Percentiles rank a stretch among this genome's conserved stretches.
These are phyloP conservation scores for Hyphopichia pseudoburtonii DNA, from an alignment of 1,139 yeast genomes.

Conservation along the genomic window DNA sequence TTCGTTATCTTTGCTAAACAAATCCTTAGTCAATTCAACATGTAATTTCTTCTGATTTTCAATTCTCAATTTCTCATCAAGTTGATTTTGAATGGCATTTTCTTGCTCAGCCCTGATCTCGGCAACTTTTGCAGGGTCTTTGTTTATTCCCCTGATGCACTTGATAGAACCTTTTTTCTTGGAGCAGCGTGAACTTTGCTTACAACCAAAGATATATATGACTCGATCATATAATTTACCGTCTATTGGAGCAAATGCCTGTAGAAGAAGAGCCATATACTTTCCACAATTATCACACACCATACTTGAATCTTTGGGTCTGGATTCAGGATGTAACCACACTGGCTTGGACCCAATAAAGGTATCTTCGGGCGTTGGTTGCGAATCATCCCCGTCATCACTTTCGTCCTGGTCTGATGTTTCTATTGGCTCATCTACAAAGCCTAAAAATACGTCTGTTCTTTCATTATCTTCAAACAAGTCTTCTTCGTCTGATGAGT, in stretches of 20 bases:
- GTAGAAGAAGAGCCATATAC: constrained; percentile 67
- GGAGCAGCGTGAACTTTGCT: constrained; percentile 55
- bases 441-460: constrained; percentile 55
- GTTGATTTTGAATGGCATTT: constrained; percentile 30
- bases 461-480: constrained; percentile 18
- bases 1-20: constrained; percentile 23
- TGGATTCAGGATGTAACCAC: constrained; percentile 53
- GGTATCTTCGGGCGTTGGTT: constrained; percentile 66
- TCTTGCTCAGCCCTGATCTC: constrained; percentile 38
- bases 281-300: constrained; percentile 65
- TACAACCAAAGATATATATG: constrained; percentile 77
- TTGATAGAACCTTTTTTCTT: constrained; percentile 67
- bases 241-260: constrained; percentile 77
- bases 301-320: constrained; percentile 52
- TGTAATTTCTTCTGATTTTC: constrained; percentile 43
- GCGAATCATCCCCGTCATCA: constrained; percentile 30
- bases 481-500: constrained; percentile 46
- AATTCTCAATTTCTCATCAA: constrained; percentile 42
- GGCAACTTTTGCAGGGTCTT: constrained; percentile 52
- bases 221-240: constrained; percentile 76
- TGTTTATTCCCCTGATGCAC: constrained; percentile 71
- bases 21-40: constrained; percentile 45
- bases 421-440: constrained; percentile 54
- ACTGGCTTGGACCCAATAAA: constrained; percentile 78
- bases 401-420: constrained; percentile 26